phyloP scores from a whole-genome alignment of 352 stramenopile species.

The Albugo laibachii region DNA sequence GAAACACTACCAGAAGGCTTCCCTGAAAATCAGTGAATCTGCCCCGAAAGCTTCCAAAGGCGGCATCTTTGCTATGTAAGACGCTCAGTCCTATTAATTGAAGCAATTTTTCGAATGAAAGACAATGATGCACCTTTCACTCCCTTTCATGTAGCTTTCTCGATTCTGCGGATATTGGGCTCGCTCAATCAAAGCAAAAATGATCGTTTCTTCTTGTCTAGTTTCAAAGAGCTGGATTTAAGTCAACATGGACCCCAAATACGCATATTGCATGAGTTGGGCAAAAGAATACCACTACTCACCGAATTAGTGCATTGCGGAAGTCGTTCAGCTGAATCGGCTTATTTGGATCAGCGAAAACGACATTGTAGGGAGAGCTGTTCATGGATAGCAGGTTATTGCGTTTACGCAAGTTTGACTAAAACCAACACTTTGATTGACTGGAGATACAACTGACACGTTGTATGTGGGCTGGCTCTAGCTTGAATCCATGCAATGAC shows the following conservation, averaged over 20 bases:
- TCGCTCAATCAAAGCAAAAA: slow-evolving; percentile 98
- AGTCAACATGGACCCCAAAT: not conserved
- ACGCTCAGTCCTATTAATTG: not conserved
- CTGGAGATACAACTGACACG: too few species aligned
- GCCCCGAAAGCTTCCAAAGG: slow-evolving; percentile 60
- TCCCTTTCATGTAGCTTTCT: slow-evolving; percentile 87
- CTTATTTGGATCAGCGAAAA: slow-evolving; percentile 43
- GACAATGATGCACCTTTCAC: slow-evolving; percentile 19
- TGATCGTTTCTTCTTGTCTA: slow-evolving; percentile 96
- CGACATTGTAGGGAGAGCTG: slow-evolving; percentile 16
- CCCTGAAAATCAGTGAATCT: slow-evolving; percentile 74
- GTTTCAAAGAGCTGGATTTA: not conserved
- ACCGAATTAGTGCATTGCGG: slow-evolving; percentile 77
- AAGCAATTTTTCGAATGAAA: not conserved
- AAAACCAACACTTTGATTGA: too few species aligned
- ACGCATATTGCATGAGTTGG: not conserved
- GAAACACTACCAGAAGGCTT: slow-evolving; percentile 31
- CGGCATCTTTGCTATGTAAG: slow-evolving; percentile 26
- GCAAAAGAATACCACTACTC: not conserved
- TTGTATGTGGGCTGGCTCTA: too few species aligned
- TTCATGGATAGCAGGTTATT: too few species aligned
- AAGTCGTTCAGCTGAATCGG: slow-evolving; percentile 74
- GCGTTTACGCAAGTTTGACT: too few species aligned
- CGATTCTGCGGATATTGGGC: slow-evolving; percentile 91
- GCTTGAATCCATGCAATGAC: too few species aligned